Conservation (phyloP, 1,284 basidiomycete species). For the Cryptococcus sp. region DNA sequence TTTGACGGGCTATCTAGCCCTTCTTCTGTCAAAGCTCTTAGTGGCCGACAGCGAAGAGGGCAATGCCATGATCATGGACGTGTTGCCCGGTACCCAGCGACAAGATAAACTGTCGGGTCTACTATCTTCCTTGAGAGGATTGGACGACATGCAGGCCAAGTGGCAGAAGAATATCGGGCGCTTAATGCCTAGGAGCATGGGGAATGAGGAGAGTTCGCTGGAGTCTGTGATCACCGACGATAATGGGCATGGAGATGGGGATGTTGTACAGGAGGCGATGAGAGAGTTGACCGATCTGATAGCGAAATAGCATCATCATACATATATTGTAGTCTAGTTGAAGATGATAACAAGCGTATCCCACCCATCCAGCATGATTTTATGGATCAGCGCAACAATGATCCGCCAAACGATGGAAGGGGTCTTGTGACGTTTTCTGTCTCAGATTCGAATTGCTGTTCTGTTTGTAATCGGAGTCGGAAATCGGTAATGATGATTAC, state of each 20-base stretch:
- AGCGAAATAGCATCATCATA: neutral
- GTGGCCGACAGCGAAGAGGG: neutral
- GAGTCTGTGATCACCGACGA: conserved; percentile 5
- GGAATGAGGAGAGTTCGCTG: neutral
- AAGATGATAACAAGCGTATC: too few species aligned
- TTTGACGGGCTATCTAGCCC: conserved; percentile 22
- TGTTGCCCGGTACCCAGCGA: conserved; percentile 10
- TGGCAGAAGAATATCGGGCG: conserved; percentile 10
- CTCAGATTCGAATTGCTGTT: too few species aligned
- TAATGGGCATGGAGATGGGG: neutral
- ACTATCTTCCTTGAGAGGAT: conserved; percentile 12
- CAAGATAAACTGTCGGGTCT: conserved; percentile 16
- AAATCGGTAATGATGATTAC: too few species aligned
- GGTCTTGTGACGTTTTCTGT: too few species aligned
- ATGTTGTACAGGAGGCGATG: conserved; percentile 6
- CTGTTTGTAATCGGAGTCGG: too few species aligned
- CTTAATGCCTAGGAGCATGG: conserved; percentile 1
- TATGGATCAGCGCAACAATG: too few species aligned
- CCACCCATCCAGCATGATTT: too few species aligned
- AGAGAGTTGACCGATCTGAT: conserved; percentile 8
- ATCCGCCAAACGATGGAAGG: too few species aligned
- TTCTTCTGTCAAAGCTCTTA: conserved; percentile 20
- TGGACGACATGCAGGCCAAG: conserved; percentile 8
- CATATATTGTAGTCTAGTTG: too few species aligned
- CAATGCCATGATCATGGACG: neutral